Percentiles rank a stretch among this genome's conserved stretches.
Conservation (phyloP, 225 moss, liverwort and hornwort genomes). For the Bryoerythrophyllum caledonicum region DNA sequence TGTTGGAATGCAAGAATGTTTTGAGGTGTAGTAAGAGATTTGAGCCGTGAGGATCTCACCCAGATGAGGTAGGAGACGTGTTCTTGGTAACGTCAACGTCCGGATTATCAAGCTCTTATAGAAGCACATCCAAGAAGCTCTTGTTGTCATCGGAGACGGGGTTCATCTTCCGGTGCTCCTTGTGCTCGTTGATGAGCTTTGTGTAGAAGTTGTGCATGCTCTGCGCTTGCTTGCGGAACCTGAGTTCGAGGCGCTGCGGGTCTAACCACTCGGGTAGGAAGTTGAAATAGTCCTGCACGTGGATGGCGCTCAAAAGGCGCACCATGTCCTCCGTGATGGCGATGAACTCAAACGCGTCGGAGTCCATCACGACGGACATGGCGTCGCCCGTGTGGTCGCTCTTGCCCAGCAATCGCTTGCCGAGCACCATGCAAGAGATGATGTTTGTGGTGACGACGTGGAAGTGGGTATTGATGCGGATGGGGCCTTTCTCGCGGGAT, state of each 20-base stretch:
- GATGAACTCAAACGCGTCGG: constrained; percentile 13
- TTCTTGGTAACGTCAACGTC: background rate
- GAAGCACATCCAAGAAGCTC: constrained; percentile 18
- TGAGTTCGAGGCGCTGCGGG: background rate
- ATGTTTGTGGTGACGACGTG: constrained; percentile 16
- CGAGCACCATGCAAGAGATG: constrained; percentile 20
- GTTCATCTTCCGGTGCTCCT: background rate
- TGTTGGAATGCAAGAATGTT: no score
- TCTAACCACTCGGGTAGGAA: constrained; percentile 16
- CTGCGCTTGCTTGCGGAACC: background rate
- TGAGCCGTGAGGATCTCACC: background rate
- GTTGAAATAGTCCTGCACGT: constrained; percentile 11
- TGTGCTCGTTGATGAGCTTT: constrained; percentile 11
- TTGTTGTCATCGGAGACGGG: background rate
- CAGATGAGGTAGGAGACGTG: background rate
- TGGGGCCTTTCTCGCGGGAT: background rate
- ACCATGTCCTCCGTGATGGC: background rate
- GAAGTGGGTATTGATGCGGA: background rate
- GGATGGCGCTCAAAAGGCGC: background rate
- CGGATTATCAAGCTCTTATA: background rate
- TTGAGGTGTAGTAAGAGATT: no score
- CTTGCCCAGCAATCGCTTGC: constrained; percentile 7
- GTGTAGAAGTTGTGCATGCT: constrained; percentile 18
- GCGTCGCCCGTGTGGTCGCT: background rate
- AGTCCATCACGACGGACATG: background rate